These are phyloP conservation scores for Boletellus deceptivus DNA, from an alignment of 1,284 basidiomycete species.

Conservation along the genomic window DNA sequence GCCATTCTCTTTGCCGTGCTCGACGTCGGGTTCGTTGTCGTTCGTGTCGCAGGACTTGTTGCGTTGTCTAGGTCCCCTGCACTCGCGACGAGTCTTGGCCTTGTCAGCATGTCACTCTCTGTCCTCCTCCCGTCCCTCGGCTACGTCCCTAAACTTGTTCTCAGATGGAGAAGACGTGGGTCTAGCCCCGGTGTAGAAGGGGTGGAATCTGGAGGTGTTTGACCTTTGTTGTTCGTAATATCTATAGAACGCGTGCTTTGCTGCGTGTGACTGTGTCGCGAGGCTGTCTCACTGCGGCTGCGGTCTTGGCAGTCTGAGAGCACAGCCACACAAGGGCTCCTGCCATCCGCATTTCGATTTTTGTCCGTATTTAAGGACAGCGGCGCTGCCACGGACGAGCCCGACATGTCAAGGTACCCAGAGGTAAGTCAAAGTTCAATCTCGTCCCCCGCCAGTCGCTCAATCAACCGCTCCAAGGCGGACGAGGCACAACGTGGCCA, in stretches of 20 bases:
- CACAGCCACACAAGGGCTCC: conserved; percentile 14
- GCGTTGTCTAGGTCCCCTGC: conserved; percentile 14
- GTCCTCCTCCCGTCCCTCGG: conserved; percentile 5
- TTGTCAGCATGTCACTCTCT: conserved; percentile 17
- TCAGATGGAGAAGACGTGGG: background rate
- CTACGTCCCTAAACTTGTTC: conserved; percentile 1
- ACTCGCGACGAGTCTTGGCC: conserved; percentile 15
- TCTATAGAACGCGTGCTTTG: background rate
- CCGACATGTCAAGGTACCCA: conserved; percentile 42
- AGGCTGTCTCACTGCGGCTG: conserved; percentile 20
- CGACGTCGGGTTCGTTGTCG: conserved; percentile 19
- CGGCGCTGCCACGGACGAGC: background rate
- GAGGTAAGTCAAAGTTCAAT: conserved; percentile 31
- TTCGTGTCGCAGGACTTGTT: conserved; percentile 17
- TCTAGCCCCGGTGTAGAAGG: background rate
- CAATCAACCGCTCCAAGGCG: conserved; percentile 35
- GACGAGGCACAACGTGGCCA: conserved; percentile 54
- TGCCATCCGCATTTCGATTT: background rate
- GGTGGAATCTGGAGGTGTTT: conserved; percentile 1
- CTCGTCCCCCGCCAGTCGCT: background rate
- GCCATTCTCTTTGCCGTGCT: conserved; percentile 20
- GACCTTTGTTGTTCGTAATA: background rate
- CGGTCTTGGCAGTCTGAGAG: conserved; percentile 5
- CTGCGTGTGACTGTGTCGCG: no score
- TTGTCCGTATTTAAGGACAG: conserved; percentile 4